Evolutionary conservation across 2,329 filamentous ascomycete species (phyloP), one percentile per base, ranked within the genome.

Genomic region (Colletotrichum sp.): DNA sequence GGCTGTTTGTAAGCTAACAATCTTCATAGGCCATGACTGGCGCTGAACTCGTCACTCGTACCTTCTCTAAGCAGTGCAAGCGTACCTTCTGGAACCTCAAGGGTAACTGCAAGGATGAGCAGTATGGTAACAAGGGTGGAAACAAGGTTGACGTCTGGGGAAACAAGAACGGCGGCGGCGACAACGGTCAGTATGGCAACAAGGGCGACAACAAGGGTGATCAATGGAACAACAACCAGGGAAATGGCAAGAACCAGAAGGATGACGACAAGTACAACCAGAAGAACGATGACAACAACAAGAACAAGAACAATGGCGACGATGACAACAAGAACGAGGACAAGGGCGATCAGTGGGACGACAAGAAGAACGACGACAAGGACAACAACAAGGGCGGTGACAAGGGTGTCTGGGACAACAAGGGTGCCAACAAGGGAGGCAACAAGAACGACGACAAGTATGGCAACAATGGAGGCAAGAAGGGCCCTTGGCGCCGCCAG

Each of bases 51-150:
- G 56, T 48, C 28, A 38, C 34, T 24, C n/a, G 64, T 28, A 48
- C 18, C 43, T 56, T 30, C 3, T 61, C 38, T 7, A 63, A 73
- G 63, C 55, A 73, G 55, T 71, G 72, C 52, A 74, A 71, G 72
- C 67, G 72, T n/a, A 72, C 48, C 63, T 63, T 38, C 34, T 38
- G 61, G 32, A 71, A 71, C 52, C 58, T 48, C 13, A 71, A 74
- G 67, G 72, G 72, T 34, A 30, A 66, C 36, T 71, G 72, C 59
- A 28, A 52, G 14, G 43, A 67, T 28, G 14, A 28, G 16, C 26
- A 74, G 66, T 48, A 64, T n/a, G 43, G 28, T 7, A 69, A 64
- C 18, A 70, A 70, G 38, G 43, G 61, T 32, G 64, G 66, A 30
- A 70, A 64, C 28, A 72, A 71, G 69, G 28, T 32, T 26, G 36